Conservation (phyloP, 1,284 basidiomycete genomes). For the Porodaedalea pini region DNA sequence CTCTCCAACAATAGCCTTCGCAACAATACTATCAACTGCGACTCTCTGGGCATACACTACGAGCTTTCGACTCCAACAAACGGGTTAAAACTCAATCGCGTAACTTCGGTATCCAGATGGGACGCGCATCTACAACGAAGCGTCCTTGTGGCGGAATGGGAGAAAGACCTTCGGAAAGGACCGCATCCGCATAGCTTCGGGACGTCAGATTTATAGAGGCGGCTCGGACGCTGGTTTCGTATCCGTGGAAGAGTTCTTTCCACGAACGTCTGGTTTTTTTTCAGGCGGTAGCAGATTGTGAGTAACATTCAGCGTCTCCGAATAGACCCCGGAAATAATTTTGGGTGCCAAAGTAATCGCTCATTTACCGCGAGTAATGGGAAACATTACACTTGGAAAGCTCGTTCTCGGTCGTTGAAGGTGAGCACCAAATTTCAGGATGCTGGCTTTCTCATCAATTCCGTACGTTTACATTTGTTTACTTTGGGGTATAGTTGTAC, state of each 20-base stretch:
- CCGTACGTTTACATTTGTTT: too few species aligned
- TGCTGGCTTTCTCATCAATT: not conserved
- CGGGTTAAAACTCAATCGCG: not conserved
- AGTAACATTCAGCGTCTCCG: too few species aligned
- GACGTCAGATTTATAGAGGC: not conserved
- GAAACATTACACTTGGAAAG: not conserved
- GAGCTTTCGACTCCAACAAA: not conserved
- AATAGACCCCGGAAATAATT: too few species aligned
- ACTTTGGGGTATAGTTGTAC: too few species aligned
- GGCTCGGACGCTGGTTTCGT: not conserved
- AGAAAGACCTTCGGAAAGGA: not conserved
- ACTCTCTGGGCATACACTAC: not conserved
- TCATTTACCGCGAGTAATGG: not conserved
- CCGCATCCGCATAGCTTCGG: not conserved
- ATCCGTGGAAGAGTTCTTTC: not conserved
- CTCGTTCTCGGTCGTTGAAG: not conserved
- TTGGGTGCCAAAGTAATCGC: not conserved
- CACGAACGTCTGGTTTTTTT: not conserved
- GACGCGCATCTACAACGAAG: not conserved
- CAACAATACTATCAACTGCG: not conserved
- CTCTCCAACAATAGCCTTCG: not conserved
- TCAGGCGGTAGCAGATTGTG: not conserved
- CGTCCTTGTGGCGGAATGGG: constrained; percentile 2
- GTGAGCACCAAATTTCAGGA: not conserved
- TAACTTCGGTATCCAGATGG: not conserved